Percentiles rank a stretch among this genome's conserved stretches.
These are phyloP conservation scores for Pythium vanterpoolii DNA, from an alignment of 352 stramenopile genomes.

Conservation along the genomic window DNA sequence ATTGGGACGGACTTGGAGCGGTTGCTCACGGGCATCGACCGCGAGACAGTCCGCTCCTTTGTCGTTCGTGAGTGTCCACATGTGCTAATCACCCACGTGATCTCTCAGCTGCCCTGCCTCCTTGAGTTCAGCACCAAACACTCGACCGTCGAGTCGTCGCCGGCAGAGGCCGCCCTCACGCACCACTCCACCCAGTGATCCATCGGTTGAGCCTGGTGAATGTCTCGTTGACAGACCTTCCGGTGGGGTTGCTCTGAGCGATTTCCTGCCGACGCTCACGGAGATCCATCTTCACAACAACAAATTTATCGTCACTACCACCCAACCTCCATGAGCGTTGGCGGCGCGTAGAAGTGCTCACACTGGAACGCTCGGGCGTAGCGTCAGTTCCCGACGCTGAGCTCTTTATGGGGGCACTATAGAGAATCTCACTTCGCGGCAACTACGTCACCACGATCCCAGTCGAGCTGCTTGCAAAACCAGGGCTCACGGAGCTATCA, in stretches of 20 bases:
- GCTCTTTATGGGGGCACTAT: conserved; percentile 2
- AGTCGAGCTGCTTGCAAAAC: neutral
- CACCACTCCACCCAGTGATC: conserved; percentile 7
- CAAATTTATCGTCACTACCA: conserved; percentile 13
- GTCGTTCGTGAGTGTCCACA: conserved; percentile 14
- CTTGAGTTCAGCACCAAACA: conserved; percentile 12
- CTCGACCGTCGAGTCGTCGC: conserved; percentile 15
- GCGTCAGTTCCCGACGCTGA: neutral
- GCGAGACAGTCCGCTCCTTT: neutral
- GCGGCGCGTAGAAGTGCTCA: neutral
- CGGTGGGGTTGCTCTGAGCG: conserved; percentile 4
- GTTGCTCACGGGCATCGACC: neutral
- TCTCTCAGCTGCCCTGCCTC: conserved; percentile 6
- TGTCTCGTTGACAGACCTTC: conserved; percentile 12
- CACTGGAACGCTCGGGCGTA: conserved; percentile 7
- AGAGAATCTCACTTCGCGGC: conserved; percentile 10
- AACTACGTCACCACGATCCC: conserved; percentile 8
- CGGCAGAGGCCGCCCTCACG: conserved; percentile 10
- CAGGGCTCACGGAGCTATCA: conserved; percentile 1
- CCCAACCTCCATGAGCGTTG: conserved; percentile 7
- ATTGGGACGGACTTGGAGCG: neutral
- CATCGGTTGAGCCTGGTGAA: conserved; percentile 14
- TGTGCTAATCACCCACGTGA: conserved; percentile 1
- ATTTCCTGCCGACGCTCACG: conserved; percentile 2
- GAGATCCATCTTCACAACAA: conserved; percentile 7